These are phyloP conservation scores for Danielia oregonensis DNA, from an alignment of 805 yeast genomes.

Conservation along the genomic window DNA sequence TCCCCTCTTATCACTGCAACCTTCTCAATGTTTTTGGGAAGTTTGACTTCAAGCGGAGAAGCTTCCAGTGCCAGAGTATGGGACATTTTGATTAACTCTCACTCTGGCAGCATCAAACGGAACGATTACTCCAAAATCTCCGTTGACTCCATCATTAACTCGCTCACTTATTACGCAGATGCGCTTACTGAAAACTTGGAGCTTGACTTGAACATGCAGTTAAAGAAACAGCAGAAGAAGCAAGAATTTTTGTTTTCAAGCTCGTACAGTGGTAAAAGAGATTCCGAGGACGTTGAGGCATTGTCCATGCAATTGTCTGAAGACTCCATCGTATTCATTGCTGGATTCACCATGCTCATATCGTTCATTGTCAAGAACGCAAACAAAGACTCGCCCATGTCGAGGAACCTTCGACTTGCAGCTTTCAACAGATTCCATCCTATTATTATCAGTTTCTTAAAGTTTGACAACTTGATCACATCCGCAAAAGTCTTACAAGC, in stretches of 20 bases:
- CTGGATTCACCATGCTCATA: slow-evolving; percentile 69
- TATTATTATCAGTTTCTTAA: slow-evolving; percentile 31
- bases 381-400: slow-evolving; percentile 22
- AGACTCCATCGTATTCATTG: slow-evolving; percentile 70
- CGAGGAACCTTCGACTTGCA: slow-evolving; percentile 16
- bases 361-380: slow-evolving; percentile 30
- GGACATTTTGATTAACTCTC: slow-evolving; percentile 33
- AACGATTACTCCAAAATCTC: slow-evolving; percentile 46
- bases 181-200: slow-evolving; percentile 40
- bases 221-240: slow-evolving; percentile 29
- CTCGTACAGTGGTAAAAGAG: slow-evolving; percentile 7
- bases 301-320: slow-evolving; percentile 59
- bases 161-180: slow-evolving; percentile 51
- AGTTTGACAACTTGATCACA: slow-evolving; percentile 36
- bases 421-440: slow-evolving; percentile 34
- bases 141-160: slow-evolving; percentile 51
- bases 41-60: slow-evolving; percentile 60
- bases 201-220: slow-evolving; percentile 27
- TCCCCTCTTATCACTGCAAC: slow-evolving; percentile 81
- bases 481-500: slow-evolving; percentile 6
- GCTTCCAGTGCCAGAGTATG: slow-evolving; percentile 43
- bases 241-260: slow-evolving; percentile 26
- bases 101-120: slow-evolving; percentile 26
- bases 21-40: slow-evolving; percentile 73
- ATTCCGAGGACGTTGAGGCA: slow-evolving; percentile 25